These are phyloP conservation scores for Dryas alaskensis DNA, from an alignment of 306 rosid genomes.

Conservation along the genomic window DNA sequence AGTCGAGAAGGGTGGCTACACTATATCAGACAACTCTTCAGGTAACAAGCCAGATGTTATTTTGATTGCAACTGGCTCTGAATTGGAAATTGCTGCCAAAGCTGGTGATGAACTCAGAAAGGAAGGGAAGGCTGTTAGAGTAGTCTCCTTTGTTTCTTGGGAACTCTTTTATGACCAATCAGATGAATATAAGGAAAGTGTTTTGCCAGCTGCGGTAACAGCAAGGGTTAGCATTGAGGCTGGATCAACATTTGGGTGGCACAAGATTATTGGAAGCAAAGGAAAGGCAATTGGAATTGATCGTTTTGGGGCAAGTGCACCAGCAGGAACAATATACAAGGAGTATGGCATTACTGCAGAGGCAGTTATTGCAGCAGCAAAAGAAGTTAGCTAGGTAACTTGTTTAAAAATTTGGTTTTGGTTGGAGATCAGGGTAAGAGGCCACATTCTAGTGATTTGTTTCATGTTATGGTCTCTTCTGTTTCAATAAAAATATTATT, in stretches of 20 bases:
- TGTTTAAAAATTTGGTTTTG: constrained; percentile 27
- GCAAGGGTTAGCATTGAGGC: constrained; percentile 99
- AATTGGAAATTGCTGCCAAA: constrained; percentile 84
- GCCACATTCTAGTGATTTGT: constrained; percentile 31
- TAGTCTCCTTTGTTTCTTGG: constrained; percentile 88
- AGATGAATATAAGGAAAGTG: constrained; percentile 88
- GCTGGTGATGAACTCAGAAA: constrained; percentile 88
- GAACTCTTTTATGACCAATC: constrained; percentile 91
- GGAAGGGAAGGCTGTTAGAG: constrained; percentile 91
- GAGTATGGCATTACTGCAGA: constrained; percentile 84
- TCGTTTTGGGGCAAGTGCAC: constrained; percentile 96
- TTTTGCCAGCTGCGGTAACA: constrained; percentile 78
- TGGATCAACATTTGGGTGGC: constrained; percentile 95
- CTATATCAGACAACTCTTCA: constrained; percentile 72
- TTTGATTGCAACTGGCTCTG: constrained; percentile 92
- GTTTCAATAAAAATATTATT: constrained; percentile 47
- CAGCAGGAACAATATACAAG: constrained; percentile 87
- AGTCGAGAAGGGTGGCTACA: constrained; percentile 92
- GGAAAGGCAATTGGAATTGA: constrained; percentile 92
- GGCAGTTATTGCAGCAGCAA: constrained; percentile 93
- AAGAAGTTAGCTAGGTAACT: constrained; percentile 34
- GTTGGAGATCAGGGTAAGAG: constrained; percentile 32
- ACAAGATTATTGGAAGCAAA: constrained; percentile 70
- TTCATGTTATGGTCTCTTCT: constrained; percentile 32
- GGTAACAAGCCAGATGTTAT: constrained; percentile 96